Conservation (phyloP, 208 protist genomes). For the Trypanosoma caninum region DNA sequence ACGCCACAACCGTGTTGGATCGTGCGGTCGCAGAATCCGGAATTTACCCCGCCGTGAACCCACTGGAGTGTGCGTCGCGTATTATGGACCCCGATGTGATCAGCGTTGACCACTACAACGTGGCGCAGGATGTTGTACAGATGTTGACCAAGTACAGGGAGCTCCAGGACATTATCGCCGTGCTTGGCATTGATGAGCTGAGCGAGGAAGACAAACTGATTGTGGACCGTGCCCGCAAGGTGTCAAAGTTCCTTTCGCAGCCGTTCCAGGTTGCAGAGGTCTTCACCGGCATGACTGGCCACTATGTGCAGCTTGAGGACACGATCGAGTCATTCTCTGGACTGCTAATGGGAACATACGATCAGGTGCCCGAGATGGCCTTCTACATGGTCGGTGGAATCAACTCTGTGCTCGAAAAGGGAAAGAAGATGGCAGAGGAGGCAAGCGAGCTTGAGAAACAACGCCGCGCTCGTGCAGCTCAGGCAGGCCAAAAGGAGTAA, state of each 20-base stretch:
- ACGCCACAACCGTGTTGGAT: slow-evolving; percentile 98
- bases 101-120: slow-evolving; percentile 96
- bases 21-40: slow-evolving; percentile 95
- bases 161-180: slow-evolving; percentile 99
- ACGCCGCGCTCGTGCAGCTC: slow-evolving; percentile 37
- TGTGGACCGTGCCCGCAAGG: slow-evolving; percentile 93
- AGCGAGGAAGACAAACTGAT: slow-evolving; percentile 98
- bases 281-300: slow-evolving; percentile 96
- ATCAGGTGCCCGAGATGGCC: slow-evolving; percentile 96
- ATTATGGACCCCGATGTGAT: slow-evolving; percentile 97
- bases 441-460: slow-evolving; percentile 61
- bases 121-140: slow-evolving; percentile 95
- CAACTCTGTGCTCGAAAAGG: slow-evolving; percentile 92
- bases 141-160: slow-evolving; percentile 98
- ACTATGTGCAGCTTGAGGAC: slow-evolving; percentile 94
- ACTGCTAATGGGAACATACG: slow-evolving; percentile 92
- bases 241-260: slow-evolving; percentile 96
- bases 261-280: slow-evolving; percentile 97
- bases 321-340: slow-evolving; percentile 94
- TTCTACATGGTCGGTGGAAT: slow-evolving; percentile 98
- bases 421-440: slow-evolving; percentile 87
- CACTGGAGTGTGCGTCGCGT: slow-evolving; percentile 97
- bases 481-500: slow-evolving; percentile 10
- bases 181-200: slow-evolving; percentile 99
- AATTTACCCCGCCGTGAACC: slow-evolving; percentile 99